Conservation (phyloP, 192 early-diverging fungal species). For the Chytriomyces sp. region DNA sequence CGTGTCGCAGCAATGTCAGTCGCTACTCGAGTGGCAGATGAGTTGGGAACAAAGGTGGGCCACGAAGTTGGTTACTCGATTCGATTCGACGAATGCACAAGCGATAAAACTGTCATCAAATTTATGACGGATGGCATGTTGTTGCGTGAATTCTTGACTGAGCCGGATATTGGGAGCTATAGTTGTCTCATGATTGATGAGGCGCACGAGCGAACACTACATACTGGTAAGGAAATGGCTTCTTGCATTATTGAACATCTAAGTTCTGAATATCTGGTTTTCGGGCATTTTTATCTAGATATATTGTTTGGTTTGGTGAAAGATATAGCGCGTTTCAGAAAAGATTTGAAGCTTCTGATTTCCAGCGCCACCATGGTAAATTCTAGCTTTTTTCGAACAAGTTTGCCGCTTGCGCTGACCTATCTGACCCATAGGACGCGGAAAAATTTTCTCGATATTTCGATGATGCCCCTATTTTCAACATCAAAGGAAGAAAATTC, state of each 20-base stretch:
- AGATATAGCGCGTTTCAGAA: conserved; percentile 91
- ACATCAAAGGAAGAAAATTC: conserved; percentile 91
- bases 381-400: neutral
- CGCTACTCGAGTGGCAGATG: conserved; percentile 95
- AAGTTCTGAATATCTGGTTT: neutral
- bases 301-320: conserved; percentile 96
- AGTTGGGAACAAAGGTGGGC: conserved; percentile 92
- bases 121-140: conserved; percentile 99
- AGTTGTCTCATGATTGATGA: conserved; percentile 97
- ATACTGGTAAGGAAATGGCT: conserved; percentile 68
- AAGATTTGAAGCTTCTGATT: conserved; percentile 92
- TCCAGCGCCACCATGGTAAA: conserved; percentile 91
- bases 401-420: neutral
- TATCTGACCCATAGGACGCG: conserved; percentile 61
- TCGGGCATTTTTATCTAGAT: neutral
- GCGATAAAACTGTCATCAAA: conserved; percentile 91
- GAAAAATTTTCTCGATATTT: conserved; percentile 96
- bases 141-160: conserved; percentile 95
- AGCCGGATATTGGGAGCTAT: conserved; percentile 90
- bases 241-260: neutral
- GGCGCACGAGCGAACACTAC: conserved; percentile 95
- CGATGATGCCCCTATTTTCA: conserved; percentile 90
- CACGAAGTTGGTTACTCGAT: conserved; percentile 96
- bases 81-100: conserved; percentile 97
- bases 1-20: conserved; percentile 99